Percentiles rank a stretch among this genome's conserved stretches.
phyloP scores from a whole-genome alignment of 257 asterid genomes.

The Rauvolfia tetraphylla region DNA sequence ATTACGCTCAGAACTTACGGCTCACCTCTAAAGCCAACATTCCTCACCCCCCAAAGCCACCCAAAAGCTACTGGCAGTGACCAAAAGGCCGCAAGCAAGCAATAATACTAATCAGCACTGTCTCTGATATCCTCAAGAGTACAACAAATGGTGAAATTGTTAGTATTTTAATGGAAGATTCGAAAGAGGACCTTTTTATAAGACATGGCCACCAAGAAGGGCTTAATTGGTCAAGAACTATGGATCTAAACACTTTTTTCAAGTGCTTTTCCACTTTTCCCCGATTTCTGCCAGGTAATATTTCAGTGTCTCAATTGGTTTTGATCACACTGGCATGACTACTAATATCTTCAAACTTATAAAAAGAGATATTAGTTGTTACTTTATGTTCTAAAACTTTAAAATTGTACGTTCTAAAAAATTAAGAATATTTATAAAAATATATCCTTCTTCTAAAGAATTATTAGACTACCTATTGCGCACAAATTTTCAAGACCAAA shows the following conservation, averaged over 20 bases:
- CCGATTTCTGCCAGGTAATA: slow-evolving; percentile 2
- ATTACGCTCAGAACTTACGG: neutral
- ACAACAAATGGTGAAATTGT: neutral
- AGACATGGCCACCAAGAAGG: neutral
- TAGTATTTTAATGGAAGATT: slow-evolving; percentile 7
- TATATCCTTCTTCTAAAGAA: neutral
- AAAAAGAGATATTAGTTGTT: too few species aligned
- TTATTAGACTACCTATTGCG: neutral
- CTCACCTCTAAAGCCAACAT: neutral
- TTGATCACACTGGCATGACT: neutral
- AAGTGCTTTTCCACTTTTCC: neutral
- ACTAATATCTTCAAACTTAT: neutral
- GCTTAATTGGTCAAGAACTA: neutral
- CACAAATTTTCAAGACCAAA: too few species aligned
- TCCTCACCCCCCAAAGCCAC: neutral
- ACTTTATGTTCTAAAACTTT: neutral
- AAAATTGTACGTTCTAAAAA: neutral
- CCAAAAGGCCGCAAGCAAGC: neutral
- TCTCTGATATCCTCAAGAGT: neutral
- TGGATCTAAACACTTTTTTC: neutral
- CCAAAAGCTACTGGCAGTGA: neutral
- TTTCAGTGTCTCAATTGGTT: neutral
- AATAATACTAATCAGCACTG: neutral
- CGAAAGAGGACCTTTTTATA: neutral
- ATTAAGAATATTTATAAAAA: neutral